phyloP scores from a whole-genome alignment of 2,329 filamentous ascomycete genomes.

The Alternaria sp. region DNA sequence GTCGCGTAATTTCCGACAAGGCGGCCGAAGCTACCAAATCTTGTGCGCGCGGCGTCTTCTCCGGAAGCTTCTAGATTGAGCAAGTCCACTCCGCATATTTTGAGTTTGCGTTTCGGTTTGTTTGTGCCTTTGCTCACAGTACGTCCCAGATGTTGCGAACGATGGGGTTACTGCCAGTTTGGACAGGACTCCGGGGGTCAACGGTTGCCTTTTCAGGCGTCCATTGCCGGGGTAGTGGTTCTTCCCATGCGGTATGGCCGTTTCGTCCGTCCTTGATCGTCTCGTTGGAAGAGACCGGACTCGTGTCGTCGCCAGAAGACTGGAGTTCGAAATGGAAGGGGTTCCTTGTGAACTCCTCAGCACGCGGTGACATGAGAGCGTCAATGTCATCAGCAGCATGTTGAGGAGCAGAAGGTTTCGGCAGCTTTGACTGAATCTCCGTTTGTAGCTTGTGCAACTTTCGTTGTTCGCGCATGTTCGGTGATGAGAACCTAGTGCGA shows the following conservation, averaged over 20 bases:
- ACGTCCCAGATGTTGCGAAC: slow-evolving; percentile 79
- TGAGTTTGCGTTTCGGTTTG: neutral
- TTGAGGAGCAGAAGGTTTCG: slow-evolving; percentile 31
- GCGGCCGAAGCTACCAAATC: slow-evolving; percentile 6
- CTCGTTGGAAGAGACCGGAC: slow-evolving; percentile 42
- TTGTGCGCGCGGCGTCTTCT: neutral
- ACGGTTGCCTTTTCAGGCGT: slow-evolving; percentile 65
- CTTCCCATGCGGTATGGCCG: slow-evolving; percentile 32
- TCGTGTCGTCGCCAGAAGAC: slow-evolving; percentile 31
- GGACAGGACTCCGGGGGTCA: slow-evolving; percentile 76
- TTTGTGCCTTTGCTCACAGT: slow-evolving; percentile 57
- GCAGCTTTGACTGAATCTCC: slow-evolving; percentile 48
- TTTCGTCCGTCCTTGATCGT: slow-evolving; percentile 40
- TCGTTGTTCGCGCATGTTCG: slow-evolving; percentile 48
- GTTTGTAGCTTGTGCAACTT: slow-evolving; percentile 49
- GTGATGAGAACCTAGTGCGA: slow-evolving; percentile 48
- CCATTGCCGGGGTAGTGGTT: slow-evolving; percentile 41
- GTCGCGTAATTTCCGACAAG: slow-evolving; percentile 5
- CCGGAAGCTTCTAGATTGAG: neutral
- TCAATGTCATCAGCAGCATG: slow-evolving; percentile 52
- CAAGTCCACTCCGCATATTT: neutral
- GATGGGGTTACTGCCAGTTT: slow-evolving; percentile 76
- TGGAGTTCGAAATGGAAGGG: slow-evolving; percentile 47
- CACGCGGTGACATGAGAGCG: slow-evolving; percentile 73
- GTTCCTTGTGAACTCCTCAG: slow-evolving; percentile 71